Percentiles rank a stretch among this genome's conserved stretches.
phyloP scores from a whole-genome alignment of 2,329 filamentous ascomycete genomes.

The Arthroderma uncinatum region DNA sequence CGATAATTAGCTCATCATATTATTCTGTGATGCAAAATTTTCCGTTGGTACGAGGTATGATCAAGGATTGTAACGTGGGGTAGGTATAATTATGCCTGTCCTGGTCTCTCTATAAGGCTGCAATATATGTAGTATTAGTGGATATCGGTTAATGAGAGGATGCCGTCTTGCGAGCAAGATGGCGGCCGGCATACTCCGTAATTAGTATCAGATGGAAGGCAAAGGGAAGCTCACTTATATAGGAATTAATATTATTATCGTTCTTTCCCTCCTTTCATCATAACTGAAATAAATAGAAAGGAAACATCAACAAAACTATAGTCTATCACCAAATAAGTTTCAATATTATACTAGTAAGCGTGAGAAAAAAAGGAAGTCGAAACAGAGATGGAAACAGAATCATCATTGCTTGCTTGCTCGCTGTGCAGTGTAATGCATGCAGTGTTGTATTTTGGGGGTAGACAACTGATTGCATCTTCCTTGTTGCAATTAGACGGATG shows the following conservation, averaged over 20 bases:
- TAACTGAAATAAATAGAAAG: not conserved
- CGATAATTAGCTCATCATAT: too few relatives aligned
- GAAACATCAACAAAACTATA: not conserved
- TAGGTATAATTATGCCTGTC: too few relatives aligned
- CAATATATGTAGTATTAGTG: too few relatives aligned
- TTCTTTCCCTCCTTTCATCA: not conserved
- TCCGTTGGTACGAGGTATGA: not conserved
- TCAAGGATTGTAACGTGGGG: not conserved
- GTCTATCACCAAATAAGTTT: constrained; percentile 4
- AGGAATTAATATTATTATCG: constrained; percentile 1
- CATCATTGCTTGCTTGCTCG: constrained; percentile 4
- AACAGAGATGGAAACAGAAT: not conserved
- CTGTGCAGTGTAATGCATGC: constrained; percentile 1
- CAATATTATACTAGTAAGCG: constrained; percentile 1
- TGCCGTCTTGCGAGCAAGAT: too few relatives aligned
- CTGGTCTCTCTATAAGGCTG: not conserved
- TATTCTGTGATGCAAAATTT: too few relatives aligned
- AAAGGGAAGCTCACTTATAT: not conserved
- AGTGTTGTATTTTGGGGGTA: not conserved
- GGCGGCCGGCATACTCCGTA: too few relatives aligned
- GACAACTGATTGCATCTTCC: not conserved
- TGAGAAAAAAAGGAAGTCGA: not conserved
- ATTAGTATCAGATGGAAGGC: not conserved
- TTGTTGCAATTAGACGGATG: not conserved
- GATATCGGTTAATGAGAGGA: too few relatives aligned